These are phyloP conservation scores for Pyricularia sp. DNA, from an alignment of 2,329 filamentous ascomycete species.

Conservation along the genomic window DNA sequence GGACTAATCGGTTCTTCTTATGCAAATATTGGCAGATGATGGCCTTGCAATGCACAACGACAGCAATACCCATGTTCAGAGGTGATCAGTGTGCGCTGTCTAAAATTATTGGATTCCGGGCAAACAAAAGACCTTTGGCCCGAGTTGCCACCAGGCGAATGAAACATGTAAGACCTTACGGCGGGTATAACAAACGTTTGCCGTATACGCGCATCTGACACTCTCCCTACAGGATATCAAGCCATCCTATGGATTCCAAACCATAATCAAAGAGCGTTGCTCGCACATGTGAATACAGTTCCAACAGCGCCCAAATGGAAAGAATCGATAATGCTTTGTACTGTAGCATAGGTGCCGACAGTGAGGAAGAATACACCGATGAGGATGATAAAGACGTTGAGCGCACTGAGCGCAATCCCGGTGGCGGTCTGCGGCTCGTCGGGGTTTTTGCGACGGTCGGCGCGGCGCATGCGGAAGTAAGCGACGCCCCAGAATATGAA, in stretches of 20 bases:
- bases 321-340: conserved; percentile 65
- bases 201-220: not conserved
- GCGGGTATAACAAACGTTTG: not conserved
- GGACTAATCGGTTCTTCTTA: no score
- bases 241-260: not conserved
- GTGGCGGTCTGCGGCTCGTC: conserved; percentile 21
- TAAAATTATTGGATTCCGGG: no score
- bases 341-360: conserved; percentile 71
- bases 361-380: conserved; percentile 75
- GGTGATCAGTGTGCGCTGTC: no score
- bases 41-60: no score
- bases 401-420: conserved; percentile 41
- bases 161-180: not conserved
- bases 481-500: conserved; percentile 93
- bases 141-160: no score
- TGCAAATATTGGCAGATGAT: no score
- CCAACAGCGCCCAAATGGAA: conserved; percentile 58
- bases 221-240: not conserved
- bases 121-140: no score
- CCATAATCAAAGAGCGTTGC: conserved; percentile 47
- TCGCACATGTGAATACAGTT: conserved; percentile 64
- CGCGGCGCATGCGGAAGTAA: conserved; percentile 66
- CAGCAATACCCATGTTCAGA: no score
- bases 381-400: conserved; percentile 66
- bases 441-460: conserved; percentile 39